These are phyloP conservation scores for Metschnikowia baotianmanensis DNA, from an alignment of 805 yeast genomes.

Conservation along the genomic window DNA sequence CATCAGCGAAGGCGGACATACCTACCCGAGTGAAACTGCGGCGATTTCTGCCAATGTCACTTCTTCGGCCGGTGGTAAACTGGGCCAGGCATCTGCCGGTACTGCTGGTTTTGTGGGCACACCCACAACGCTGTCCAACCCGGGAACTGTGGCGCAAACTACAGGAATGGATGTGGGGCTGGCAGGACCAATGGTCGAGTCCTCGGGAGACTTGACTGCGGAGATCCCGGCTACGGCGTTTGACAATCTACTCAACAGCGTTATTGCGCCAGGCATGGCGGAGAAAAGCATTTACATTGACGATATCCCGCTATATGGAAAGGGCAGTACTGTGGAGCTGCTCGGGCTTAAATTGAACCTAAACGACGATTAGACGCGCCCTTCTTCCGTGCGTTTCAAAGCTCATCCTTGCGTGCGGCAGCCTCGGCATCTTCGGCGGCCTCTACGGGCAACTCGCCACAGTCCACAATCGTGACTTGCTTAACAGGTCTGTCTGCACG, in stretches of 20 bases:
- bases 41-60: slow-evolving; percentile 3
- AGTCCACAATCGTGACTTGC: slow-evolving; percentile 59
- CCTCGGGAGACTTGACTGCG: slow-evolving; percentile 16
- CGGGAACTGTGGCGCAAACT: slow-evolving; percentile 18
- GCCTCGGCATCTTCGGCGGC: slow-evolving; percentile 13
- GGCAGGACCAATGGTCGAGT: slow-evolving; percentile 10
- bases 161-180: slow-evolving; percentile 15
- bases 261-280: slow-evolving; percentile 18
- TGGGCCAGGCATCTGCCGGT: slow-evolving; percentile 5
- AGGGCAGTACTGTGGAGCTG: slow-evolving; percentile 38
- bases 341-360: slow-evolving; percentile 31
- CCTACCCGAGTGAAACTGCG: slow-evolving; percentile 19
- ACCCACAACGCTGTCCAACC: slow-evolving; percentile 16
- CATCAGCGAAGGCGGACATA: slow-evolving; percentile 36
- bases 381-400: slow-evolving; percentile 14
- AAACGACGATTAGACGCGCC: slow-evolving; percentile 13
- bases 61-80: slow-evolving; percentile 3
- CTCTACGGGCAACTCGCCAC: slow-evolving; percentile 62
- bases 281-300: slow-evolving; percentile 32
- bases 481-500: slow-evolving; percentile 70
- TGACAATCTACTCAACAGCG: slow-evolving; percentile 30
- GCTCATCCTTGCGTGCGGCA: slow-evolving; percentile 27
- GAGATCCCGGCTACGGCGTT: slow-evolving; percentile 29
- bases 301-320: slow-evolving; percentile 39
- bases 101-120: slow-evolving; percentile 13